Conservation (phyloP, 163 green algal species). For the Scenedesmus sp. region DNA sequence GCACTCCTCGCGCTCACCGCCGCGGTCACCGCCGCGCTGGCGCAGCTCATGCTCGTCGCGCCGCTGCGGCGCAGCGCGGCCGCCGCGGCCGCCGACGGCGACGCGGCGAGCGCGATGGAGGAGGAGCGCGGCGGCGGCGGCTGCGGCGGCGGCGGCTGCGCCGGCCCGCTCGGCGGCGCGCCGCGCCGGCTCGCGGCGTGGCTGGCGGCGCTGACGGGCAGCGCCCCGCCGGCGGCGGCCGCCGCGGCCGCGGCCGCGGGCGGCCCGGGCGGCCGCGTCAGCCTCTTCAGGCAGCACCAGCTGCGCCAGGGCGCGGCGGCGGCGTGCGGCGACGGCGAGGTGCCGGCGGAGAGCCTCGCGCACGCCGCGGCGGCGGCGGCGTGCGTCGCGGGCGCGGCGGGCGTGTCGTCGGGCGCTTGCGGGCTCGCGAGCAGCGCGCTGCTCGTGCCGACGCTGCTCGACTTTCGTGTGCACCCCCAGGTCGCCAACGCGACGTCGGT, state of each 20-base stretch:
- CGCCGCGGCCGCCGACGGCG: background rate
- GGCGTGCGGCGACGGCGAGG: background rate
- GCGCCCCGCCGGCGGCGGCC: no score
- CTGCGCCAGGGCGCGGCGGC: background rate
- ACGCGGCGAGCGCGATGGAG: background rate
- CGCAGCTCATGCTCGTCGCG: background rate
- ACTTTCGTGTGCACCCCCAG: conserved; percentile 36
- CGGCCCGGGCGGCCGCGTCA: no score
- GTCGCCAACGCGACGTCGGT: conserved; percentile 27
- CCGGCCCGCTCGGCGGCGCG: no score
- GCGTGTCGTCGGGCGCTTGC: background rate
- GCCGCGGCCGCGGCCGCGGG: no score
- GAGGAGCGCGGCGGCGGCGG: background rate
- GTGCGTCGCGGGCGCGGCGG: no score
- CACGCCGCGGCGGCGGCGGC: no score
- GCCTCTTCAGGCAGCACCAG: no score
- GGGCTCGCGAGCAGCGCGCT: conserved; percentile 25
- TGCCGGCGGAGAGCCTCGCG: background rate
- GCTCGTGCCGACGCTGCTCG: conserved; percentile 24
- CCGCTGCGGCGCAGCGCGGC: background rate
- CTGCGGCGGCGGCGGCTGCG: background rate
- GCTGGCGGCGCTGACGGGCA: no score
- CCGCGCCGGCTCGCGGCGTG: no score
- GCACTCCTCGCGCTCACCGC: conserved; percentile 25
- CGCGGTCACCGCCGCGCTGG: conserved; percentile 18